phyloP scores from a whole-genome alignment of 257 asterid species.

The Solanum stenotomum region DNA sequence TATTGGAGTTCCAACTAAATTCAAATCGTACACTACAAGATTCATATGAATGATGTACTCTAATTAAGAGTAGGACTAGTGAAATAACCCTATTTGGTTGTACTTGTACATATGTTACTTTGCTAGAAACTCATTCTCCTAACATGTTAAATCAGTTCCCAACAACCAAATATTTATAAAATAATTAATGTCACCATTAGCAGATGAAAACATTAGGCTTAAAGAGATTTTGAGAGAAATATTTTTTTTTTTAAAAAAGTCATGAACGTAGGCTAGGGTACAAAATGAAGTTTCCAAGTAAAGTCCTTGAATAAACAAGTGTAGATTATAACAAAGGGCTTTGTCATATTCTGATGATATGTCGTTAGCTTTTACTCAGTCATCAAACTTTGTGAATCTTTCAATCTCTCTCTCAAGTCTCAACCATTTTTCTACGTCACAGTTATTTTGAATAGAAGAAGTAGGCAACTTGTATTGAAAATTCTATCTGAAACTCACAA shows the following conservation, averaged over 20 bases:
- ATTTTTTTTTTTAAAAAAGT: not conserved
- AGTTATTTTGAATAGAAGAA: not conserved
- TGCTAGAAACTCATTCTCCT: not conserved
- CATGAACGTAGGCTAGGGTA: not conserved
- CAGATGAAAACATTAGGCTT: not conserved
- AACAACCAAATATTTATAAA: not conserved
- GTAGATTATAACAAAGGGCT: not conserved
- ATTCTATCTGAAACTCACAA: not conserved
- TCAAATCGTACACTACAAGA: too few species aligned
- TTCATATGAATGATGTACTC: accelerated
- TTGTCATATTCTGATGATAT: slow-evolving; percentile 2
- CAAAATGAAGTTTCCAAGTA: slow-evolving; percentile 6
- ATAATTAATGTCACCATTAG: not conserved
- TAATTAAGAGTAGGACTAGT: too few species aligned
- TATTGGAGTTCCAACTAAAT: too few species aligned
- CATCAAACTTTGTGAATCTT: not conserved
- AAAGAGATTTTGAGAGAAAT: not conserved
- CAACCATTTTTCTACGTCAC: not conserved
- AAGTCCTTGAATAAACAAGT: not conserved
- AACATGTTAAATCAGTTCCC: not conserved
- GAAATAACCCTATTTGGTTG: too few species aligned
- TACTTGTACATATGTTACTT: not conserved
- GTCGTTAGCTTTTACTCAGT: slow-evolving; percentile 5
- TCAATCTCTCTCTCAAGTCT: not conserved
- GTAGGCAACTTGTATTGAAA: not conserved